Evolutionary conservation across 1,284 basidiomycete species (phyloP).

Genomic region (Malassezia caprae): DNA sequence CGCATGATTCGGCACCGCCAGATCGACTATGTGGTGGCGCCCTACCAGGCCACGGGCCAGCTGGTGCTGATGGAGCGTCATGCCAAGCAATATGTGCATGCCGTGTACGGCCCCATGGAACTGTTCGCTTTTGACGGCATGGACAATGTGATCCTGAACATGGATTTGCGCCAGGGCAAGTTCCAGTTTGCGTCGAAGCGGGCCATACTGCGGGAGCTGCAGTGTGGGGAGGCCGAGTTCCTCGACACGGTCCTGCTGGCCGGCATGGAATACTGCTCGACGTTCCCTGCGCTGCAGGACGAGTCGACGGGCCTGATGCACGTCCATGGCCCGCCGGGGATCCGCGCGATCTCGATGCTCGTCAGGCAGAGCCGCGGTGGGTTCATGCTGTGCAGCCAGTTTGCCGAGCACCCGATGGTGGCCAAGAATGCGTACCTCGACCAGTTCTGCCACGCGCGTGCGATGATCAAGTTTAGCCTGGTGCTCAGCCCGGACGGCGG

Average conservation of each 20-base stretch:
- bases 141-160: conserved; percentile 84
- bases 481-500: conserved; percentile 80
- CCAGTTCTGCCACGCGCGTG: conserved; percentile 75
- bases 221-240: conserved; percentile 76
- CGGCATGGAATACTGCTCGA: conserved; percentile 73
- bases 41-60: conserved; percentile 89
- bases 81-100: conserved; percentile 83
- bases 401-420: conserved; percentile 57
- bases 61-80: conserved; percentile 89
- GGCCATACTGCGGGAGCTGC: conserved; percentile 64
- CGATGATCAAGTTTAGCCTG: conserved; percentile 85
- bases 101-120: conserved; percentile 83
- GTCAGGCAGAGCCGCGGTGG: conserved; percentile 38
- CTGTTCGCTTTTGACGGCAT: conserved; percentile 73
- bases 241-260: conserved; percentile 84
- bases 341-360: conserved; percentile 50
- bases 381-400: conserved; percentile 31
- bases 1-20: conserved; percentile 87
- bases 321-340: conserved; percentile 23
- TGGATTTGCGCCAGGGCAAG: conserved; percentile 39
- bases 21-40: conserved; percentile 91
- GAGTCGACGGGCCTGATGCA: conserved; percentile 44
- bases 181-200: conserved; percentile 81
- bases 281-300: conserved; percentile 65
- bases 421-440: conserved; percentile 70